phyloP scores from a whole-genome alignment of 441 rosid genomes.

The Arabidopsis hybrid region DNA sequence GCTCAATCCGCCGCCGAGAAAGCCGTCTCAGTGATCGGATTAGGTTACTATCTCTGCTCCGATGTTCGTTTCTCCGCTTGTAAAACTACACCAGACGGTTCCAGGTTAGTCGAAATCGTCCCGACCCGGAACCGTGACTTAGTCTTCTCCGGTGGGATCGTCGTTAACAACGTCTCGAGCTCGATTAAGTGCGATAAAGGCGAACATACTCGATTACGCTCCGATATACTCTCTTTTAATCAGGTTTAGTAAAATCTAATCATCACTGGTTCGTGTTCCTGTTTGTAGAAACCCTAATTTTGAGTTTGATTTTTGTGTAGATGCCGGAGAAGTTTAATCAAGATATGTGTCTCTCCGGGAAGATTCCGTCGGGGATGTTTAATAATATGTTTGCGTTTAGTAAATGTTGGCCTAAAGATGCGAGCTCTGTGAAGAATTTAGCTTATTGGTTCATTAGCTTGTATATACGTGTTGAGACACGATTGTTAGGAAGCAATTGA shows the following conservation, averaged over 20 bases:
- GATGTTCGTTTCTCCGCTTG: slow-evolving; percentile 72
- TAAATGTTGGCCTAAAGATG: slow-evolving; percentile 86
- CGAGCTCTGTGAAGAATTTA: slow-evolving; percentile 60
- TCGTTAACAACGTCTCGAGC: slow-evolving; percentile 62
- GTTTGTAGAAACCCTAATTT: neutral
- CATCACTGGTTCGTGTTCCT: neutral
- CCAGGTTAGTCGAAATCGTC: slow-evolving; percentile 68
- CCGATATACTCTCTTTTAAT: slow-evolving; percentile 85
- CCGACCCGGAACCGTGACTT: slow-evolving; percentile 55
- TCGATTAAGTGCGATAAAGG: slow-evolving; percentile 93
- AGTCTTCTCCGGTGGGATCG: slow-evolving; percentile 73
- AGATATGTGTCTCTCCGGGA: slow-evolving; percentile 70
- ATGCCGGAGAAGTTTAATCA: slow-evolving; percentile 96
- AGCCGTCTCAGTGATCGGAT: slow-evolving; percentile 88
- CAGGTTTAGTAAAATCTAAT: slow-evolving; percentile 58
- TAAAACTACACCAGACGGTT: slow-evolving; percentile 57
- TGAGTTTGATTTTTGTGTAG: slow-evolving; percentile 44
- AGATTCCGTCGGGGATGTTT: slow-evolving; percentile 84
- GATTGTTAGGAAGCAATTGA: slow-evolving; percentile 70
- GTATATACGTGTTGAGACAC: slow-evolving; percentile 84
- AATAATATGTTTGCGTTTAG: slow-evolving; percentile 79
- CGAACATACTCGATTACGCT: slow-evolving; percentile 79
- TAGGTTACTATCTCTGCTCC: slow-evolving; percentile 71
- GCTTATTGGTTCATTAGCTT: slow-evolving; percentile 84
- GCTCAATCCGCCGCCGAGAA: slow-evolving; percentile 80